Conservation (phyloP, 2,329 filamentous ascomycete species). For the Pseudocercospora vitis region DNA sequence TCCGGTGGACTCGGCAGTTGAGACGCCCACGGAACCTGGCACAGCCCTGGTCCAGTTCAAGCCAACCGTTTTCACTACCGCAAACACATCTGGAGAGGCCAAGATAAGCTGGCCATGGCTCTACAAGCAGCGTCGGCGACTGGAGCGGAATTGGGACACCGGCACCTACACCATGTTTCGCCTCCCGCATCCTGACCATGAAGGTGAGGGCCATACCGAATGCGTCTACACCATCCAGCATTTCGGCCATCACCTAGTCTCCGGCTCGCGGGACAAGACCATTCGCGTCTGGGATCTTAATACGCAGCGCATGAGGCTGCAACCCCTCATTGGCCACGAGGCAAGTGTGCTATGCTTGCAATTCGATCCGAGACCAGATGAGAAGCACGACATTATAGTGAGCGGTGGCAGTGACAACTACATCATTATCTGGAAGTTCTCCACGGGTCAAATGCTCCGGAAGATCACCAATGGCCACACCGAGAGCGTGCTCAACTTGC, state of each 20-base stretch:
- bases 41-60: slow-evolving; percentile 11
- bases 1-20: slow-evolving; percentile 2
- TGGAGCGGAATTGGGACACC: slow-evolving; percentile 90
- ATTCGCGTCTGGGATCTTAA: slow-evolving; percentile 88
- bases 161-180: slow-evolving; percentile 84
- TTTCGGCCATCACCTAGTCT: slow-evolving; percentile 80
- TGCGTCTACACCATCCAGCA: slow-evolving; percentile 97
- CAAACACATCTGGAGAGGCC: slow-evolving; percentile 41
- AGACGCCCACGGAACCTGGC: background rate
- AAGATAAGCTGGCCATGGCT: slow-evolving; percentile 90
- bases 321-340: slow-evolving; percentile 72
- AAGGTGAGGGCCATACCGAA: slow-evolving; percentile 80
- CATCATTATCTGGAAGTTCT: slow-evolving; percentile 91
- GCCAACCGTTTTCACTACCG: slow-evolving; percentile 22
- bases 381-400: slow-evolving; percentile 83
- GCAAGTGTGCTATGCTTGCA: slow-evolving; percentile 93
- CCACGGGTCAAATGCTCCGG: slow-evolving; percentile 79
- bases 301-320: slow-evolving; percentile 68
- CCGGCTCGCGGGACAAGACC: slow-evolving; percentile 84
- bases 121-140: slow-evolving; percentile 78
- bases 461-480: slow-evolving; percentile 73
- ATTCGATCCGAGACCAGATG: slow-evolving; percentile 75
- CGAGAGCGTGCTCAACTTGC: slow-evolving; percentile 90
- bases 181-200: slow-evolving; percentile 77
- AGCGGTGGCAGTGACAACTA: slow-evolving; percentile 91